Evolutionary conservation across 1,139 yeast species (phyloP), one percentile per base, ranked within the genome.

Genomic region (Suhomyces taliae): DNA sequence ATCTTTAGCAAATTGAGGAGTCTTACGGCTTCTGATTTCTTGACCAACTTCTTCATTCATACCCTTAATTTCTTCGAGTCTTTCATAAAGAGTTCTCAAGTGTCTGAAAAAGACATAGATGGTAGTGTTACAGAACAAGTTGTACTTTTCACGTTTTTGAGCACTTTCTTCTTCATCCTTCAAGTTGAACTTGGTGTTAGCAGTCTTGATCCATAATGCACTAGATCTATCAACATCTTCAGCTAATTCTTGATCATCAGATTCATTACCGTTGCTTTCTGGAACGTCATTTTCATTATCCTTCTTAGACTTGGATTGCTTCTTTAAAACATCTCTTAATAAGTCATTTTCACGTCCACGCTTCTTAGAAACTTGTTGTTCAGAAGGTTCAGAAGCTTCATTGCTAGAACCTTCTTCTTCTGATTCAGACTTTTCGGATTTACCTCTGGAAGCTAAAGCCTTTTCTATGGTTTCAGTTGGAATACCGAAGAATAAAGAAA

Each of bases 91-190:
- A 3, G 90, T 88, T 54, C 89, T 84, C 62, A 91, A 74, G 59
- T 87, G 87, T 57, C 99, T 87, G 80, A 90, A 82, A 61, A 93
- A 90, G 36, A 91, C 90, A 62, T 93, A 93, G 38, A 91, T 81
- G 46, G 93, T 83, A n/a, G 97, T 87, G 65, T 91, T 93, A 53
- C 90, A 87, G 72, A 93, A 93, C 62, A 91, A 67, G 65, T 90
- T 91, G 72, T 73, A 93, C 41, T 78, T 80, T 50, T 66, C 74
- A 45, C 76, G 70, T 49, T 59, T 69, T 43, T 60, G 70, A 24
- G 53, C 62, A 43, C 43, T 39, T 19, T 58, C 57, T 9, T 65
- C 62, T 14, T 46, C 56, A 15, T 50, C 53, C 39, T 58, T 60
- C 47, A 63, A 59, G 31, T 70, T 58, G 47, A 64, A 65, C 43